Evolutionary conservation across 257 asterid species (phyloP), one percentile per base, ranked within the genome.

Genomic region (Linderniella brevidens): DNA sequence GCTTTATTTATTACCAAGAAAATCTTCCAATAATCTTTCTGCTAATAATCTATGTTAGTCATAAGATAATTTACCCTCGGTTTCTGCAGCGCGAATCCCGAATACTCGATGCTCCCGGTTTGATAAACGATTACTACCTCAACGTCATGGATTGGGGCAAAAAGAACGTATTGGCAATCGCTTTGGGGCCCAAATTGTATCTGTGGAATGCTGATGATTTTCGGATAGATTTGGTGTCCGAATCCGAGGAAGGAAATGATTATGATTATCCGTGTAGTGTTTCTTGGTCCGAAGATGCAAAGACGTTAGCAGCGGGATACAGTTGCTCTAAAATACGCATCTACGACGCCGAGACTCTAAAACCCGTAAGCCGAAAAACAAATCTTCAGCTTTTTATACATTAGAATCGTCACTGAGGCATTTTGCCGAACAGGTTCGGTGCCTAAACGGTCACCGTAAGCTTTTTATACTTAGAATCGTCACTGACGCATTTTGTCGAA

Each of bases 81-180:
- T 25, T 25, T 25, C 6, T 25, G 32, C 32, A 25, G 32, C 32
- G 32, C 6, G 32, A 25, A 25, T 25, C 32, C 6, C 32, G 32
- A 25, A 25, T 70, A 49, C 57, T 81, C 65, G 88, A 81, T 68
- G 93, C 88, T 8, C 88, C 81, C 3, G 41, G 52, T 9, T 19
- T 77, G 37, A 60, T 7, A 60, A 48, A 62, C 17, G 96, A 85
- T 66, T 85, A 50, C 68, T 81, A 85, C 61, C 59, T 64, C 46
- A 72, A 74, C 62, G 15, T 67, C 16, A 56, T 85, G 72, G 96
- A 85, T 42, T 85, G 96, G 93, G 92, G 96, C 48, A 72, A 58
- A 19, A 48, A 68, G 17, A 81, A 81, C 59, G 16, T 59, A 46
- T 69, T 85, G 13, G 93, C 86, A 0, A 60, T 78, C 57, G 88